Base-by-base conservation (phyloP, 2,329 filamentous ascomycete genomes). In the Fusarium chuoi region DNA sequence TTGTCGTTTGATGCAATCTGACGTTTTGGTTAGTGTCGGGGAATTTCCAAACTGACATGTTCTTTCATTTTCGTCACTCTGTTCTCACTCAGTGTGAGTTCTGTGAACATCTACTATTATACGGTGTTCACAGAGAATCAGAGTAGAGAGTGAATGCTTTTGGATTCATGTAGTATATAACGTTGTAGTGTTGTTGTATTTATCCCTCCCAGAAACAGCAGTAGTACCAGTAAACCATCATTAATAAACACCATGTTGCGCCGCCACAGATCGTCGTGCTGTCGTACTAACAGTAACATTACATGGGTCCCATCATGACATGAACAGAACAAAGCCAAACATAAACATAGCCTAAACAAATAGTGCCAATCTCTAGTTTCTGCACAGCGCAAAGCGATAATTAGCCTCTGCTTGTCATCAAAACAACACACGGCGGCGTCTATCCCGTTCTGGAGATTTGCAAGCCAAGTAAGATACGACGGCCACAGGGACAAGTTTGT, bases 381-480 rank as follows among this genome's bases (percentile, higher is more conserved):
- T 74, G 55, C 65, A 62, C 61, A 76, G 52, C 42, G 52, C 52
- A 70, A 70, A 70, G 62, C 54, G 49, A 62, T 77, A 46, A 60
- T 77, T 76, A 78, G 77, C 77, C 75, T 77, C 77, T 78, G 75
- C 63, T 70, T 49, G 49, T 61, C 62, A 35, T 28, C 26, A 48
- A 48, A 33, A 39, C 17, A 67, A 51, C 35, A 67, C 51, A 58
- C 35, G 30, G 51, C 35, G 56, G 36, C 66, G 49, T 58, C 62
- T 71, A 79, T 62, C 76, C 77, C 68, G 77, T 79, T 65, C 77
- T 79, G 75, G 63, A 78, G 70, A 77, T 72, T 70, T 69, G 65
- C 59, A 70, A 65, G 68, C 68, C 72, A 69, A 71, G 75, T 78
- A 78, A 78, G 77, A 78, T 71, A 78, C 75, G 51, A 66, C 54